Percentiles rank a stretch among this genome's conserved stretches.
phyloP scores from a whole-genome alignment of 768 basidiomycete species.

The Sporobolomyces pararoseus region DNA sequence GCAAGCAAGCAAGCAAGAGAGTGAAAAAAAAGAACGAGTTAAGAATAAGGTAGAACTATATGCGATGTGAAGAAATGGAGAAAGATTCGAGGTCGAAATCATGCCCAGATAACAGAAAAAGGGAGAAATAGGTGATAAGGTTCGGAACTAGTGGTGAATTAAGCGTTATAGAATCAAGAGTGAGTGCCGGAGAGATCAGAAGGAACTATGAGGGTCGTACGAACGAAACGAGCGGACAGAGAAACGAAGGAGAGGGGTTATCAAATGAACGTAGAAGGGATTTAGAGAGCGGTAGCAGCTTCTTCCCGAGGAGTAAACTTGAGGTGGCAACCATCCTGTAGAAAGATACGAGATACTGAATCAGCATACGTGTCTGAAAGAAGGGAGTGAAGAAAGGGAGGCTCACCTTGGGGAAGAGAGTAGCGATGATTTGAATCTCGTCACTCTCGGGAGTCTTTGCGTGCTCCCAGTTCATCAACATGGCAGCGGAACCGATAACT shows the following conservation, averaged over 20 bases:
- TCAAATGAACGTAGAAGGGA: background rate
- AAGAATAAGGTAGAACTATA: background rate
- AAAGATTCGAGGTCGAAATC: too few species aligned
- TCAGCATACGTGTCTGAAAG: background rate
- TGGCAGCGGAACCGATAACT: slow-evolving; percentile 74
- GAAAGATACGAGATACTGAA: background rate
- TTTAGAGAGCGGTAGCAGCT: slow-evolving; percentile 10
- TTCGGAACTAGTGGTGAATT: too few species aligned
- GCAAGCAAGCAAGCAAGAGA: too few species aligned
- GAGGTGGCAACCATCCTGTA: slow-evolving; percentile 66
- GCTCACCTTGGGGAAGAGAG: slow-evolving; percentile 78
- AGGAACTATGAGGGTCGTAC: background rate
- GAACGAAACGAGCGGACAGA: background rate
- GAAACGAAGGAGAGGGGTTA: background rate
- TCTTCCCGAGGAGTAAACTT: slow-evolving; percentile 63
- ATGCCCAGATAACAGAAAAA: too few species aligned
- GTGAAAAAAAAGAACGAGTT: background rate
- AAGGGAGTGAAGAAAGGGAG: background rate
- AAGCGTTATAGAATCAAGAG: background rate
- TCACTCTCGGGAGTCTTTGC: slow-evolving; percentile 71
- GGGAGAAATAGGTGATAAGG: too few species aligned
- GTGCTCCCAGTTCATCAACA: slow-evolving; percentile 81
- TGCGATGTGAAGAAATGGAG: too few species aligned
- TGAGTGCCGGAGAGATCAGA: background rate
- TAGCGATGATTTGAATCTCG: slow-evolving; percentile 63